These are phyloP conservation scores for Murraya koenigii DNA, from an alignment of 345 rosid genomes.

Conservation along the genomic window DNA sequence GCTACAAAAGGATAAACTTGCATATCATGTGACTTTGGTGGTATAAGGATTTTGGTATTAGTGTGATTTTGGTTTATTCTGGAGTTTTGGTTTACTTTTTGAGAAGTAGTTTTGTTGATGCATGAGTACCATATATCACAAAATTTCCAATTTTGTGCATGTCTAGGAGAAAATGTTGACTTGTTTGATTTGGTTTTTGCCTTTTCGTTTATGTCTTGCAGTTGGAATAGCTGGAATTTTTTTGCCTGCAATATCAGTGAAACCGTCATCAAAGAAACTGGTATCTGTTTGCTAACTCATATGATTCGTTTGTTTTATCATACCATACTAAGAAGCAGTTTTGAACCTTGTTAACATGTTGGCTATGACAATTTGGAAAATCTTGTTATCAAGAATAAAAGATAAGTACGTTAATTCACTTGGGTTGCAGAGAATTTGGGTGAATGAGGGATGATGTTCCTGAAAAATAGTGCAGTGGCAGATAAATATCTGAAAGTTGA, in stretches of 20 bases:
- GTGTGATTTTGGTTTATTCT: background rate
- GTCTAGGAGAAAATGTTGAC: background rate
- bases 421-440: background rate
- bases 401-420: background rate
- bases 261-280: slow-evolving; percentile 83
- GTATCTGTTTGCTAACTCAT: slow-evolving; percentile 27
- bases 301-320: background rate
- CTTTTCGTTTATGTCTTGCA: slow-evolving; percentile 33
- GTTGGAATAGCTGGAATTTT: slow-evolving; percentile 99
- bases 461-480: background rate
- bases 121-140: background rate
- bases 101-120: background rate
- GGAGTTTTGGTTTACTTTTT: background rate
- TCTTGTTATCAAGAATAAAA: background rate
- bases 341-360: background rate
- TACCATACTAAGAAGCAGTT: background rate
- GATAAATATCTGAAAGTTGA: background rate
- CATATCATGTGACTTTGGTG: background rate
- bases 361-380: background rate
- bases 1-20: background rate
- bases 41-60: background rate
- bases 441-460: background rate
- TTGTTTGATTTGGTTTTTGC: background rate
- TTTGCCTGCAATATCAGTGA: slow-evolving; percentile 87
- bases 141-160: background rate